Percentiles rank a stretch among this genome's conserved stretches.
phyloP scores from a whole-genome alignment of 441 rosid genomes.

The Isatis lusitanica region DNA sequence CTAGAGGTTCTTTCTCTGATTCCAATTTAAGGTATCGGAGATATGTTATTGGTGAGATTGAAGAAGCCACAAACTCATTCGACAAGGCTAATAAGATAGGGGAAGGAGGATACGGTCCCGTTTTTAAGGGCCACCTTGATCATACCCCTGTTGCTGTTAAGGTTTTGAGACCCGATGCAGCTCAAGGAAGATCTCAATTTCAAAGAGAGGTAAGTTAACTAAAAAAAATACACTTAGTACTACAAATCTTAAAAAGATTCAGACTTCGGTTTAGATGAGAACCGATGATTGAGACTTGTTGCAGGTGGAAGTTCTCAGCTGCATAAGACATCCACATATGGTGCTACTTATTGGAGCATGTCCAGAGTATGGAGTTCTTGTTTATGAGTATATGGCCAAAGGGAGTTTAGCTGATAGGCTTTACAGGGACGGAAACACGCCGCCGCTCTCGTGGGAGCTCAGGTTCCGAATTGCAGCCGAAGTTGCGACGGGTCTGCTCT shows the following conservation, averaged over 20 bases:
- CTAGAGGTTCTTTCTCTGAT: constrained; percentile 20
- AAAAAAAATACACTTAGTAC: not conserved
- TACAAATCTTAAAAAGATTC: not conserved
- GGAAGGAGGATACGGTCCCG: constrained; percentile 78
- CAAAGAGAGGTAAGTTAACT: constrained; percentile 53
- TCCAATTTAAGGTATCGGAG: constrained; percentile 45
- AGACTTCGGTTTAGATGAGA: not conserved
- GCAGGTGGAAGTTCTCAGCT: constrained; percentile 68
- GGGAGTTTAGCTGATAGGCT: constrained; percentile 73
- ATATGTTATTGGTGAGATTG: constrained; percentile 56
- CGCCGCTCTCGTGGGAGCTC: constrained; percentile 60
- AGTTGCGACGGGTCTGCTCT: constrained; percentile 57
- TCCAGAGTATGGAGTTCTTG: constrained; percentile 66
- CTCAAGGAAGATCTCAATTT: constrained; percentile 70
- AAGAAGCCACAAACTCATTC: constrained; percentile 54
- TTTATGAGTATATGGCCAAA: constrained; percentile 69
- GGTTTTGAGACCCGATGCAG: constrained; percentile 70
- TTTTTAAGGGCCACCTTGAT: constrained; percentile 56
- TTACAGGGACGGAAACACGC: constrained; percentile 40
- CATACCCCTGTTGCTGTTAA: constrained; percentile 66
- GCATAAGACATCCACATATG: constrained; percentile 78
- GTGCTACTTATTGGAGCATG: constrained; percentile 78
- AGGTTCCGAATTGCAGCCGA: constrained; percentile 71
- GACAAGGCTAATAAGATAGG: constrained; percentile 48
- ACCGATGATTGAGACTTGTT: not conserved